Base-by-base conservation (phyloP, 1,284 basidiomycete genomes). In the Cutaneotrichosporon cutaneum region DNA sequence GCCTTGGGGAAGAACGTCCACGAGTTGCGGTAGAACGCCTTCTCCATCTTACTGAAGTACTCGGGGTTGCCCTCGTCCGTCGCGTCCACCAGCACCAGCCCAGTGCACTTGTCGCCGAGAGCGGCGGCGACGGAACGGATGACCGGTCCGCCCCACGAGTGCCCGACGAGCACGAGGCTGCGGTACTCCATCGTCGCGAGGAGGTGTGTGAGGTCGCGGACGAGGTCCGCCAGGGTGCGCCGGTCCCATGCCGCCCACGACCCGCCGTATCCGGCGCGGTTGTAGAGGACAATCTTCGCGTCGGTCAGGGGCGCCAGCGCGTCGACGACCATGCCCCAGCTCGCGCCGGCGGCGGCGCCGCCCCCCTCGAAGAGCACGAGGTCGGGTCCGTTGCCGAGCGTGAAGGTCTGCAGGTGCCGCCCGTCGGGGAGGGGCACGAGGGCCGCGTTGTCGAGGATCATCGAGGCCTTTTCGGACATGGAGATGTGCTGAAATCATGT, bases 101-200 rank as follows among this genome's bases (percentile, higher is more conserved):
- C 58, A 4, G 51, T 21, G 2, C 39, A 53, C 16, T 2, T 32
- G 36, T 36, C 13, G 3, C 8, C 30, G 47, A 6, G 47, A 18
- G 27, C 24, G 7, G 24, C 3, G 22, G 54, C 36, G 4, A 36
- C 59, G 21, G 36, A 26, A 8, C 59, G 53, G 4, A 50, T 13
- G 47, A 60, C 51, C 0, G 59, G 54, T 4, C 59, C 59, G 16
- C 59, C 59, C 59, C 54, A 60, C 4, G 27, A 33, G 54, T 60
- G 59, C 1, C 54, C 59, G 47, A 55, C 59, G 11, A 60, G 54
- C 4, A 60, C 54, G 27, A 50, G 54, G 8, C 59, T 47, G n/a
- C 21, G 11, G 27, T 32, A 55, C 7, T 8, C 18, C 13, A 56
- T 47, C 59, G 47, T 21, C 35, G 14, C 45, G 27, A 60, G 27